Percentiles rank a stretch among this genome's conserved stretches.
Conservation (phyloP, 352 stramenopile genomes). For the Globisporangium apiculatum region DNA sequence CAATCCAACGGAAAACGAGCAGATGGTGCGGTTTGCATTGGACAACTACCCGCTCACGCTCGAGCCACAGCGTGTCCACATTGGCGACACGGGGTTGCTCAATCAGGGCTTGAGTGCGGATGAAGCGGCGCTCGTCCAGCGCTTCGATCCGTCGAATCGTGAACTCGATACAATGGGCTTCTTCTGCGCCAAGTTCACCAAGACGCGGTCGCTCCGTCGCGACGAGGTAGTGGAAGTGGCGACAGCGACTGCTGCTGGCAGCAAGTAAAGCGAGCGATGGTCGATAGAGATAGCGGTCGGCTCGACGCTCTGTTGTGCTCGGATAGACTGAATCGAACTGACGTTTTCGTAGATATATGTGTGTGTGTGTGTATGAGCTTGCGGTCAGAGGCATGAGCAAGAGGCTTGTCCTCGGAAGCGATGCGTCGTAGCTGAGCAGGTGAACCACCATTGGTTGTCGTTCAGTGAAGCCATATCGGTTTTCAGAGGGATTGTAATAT, state of each 20-base stretch:
- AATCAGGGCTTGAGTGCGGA: constrained; percentile 68
- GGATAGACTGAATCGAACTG: background rate
- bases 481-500: too few relatives aligned
- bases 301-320: background rate
- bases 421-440: too few relatives aligned
- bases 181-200: constrained; percentile 91
- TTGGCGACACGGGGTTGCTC: constrained; percentile 63
- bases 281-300: background rate
- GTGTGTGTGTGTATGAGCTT: too few relatives aligned
- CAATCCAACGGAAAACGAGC: constrained; percentile 90
- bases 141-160: constrained; percentile 83
- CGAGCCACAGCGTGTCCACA: constrained; percentile 42
- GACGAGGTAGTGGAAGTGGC: background rate
- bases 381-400: too few relatives aligned
- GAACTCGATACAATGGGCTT: constrained; percentile 91
- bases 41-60: constrained; percentile 83
- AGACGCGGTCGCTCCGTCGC: constrained; percentile 52
- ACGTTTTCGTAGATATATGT: too few relatives aligned
- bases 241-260: background rate
- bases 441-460: too few relatives aligned
- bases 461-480: too few relatives aligned
- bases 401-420: too few relatives aligned
- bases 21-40: constrained; percentile 88
- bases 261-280: too few relatives aligned
- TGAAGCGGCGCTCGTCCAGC: constrained; percentile 70